Evolutionary conservation across 2,329 filamentous ascomycete genomes (phyloP).

Genomic region (Aspergillus costaricaensis): DNA sequence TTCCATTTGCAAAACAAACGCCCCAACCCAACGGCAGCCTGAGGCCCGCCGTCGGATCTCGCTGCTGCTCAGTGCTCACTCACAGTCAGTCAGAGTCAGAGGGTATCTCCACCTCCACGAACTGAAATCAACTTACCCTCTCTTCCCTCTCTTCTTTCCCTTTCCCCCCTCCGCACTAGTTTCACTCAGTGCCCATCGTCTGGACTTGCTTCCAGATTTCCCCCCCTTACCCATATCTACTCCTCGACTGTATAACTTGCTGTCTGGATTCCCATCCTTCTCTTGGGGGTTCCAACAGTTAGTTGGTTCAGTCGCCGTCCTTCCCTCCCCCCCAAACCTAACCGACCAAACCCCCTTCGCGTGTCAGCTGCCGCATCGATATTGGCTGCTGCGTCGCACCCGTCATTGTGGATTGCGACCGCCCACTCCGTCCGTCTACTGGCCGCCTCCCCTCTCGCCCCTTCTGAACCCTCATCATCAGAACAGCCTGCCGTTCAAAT

Average conservation of each 20-base stretch:
- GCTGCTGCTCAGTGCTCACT: not conserved
- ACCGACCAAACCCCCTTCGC: constrained; percentile 16
- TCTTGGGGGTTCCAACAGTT: constrained; percentile 21
- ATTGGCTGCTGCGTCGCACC: constrained; percentile 17
- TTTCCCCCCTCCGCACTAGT: constrained; percentile 18
- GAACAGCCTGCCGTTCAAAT: constrained; percentile 20
- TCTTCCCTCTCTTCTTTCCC: constrained; percentile 13
- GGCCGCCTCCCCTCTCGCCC: constrained; percentile 17
- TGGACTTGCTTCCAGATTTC: constrained; percentile 9
- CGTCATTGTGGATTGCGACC: constrained; percentile 24
- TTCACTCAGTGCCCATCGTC: constrained; percentile 8
- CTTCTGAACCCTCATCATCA: constrained; percentile 13
- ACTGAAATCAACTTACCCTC: constrained; percentile 9
- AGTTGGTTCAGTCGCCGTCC: constrained; percentile 14
- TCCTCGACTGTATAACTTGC: constrained; percentile 15
- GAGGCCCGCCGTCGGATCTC: constrained; percentile 16
- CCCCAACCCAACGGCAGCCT: constrained; percentile 22
- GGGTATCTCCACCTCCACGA: constrained; percentile 17
- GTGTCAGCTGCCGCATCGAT: constrained; percentile 21
- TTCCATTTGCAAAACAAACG: constrained; percentile 6
- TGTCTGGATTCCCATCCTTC: constrained; percentile 20
- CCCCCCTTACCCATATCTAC: not conserved
- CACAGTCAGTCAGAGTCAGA: not conserved
- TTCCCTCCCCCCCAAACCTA: not conserved
- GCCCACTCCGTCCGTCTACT: constrained; percentile 20